Evolutionary conservation across 2,329 filamentous ascomycete genomes (phyloP).

Genomic region (Phyllosticta citrichinensis): DNA sequence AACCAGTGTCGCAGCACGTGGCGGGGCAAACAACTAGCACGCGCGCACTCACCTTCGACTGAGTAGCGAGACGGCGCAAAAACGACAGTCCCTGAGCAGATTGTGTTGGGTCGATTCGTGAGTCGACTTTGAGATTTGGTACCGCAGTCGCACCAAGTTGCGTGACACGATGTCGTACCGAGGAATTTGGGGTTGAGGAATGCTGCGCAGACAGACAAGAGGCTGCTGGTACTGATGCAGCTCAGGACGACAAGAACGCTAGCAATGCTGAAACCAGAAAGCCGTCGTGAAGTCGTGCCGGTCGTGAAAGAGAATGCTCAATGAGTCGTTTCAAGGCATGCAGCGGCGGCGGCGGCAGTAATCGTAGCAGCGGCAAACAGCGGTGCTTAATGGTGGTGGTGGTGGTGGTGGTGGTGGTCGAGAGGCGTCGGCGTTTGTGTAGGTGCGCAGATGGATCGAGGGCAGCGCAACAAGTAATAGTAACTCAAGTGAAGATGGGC

Average conservation of each 20-base stretch:
- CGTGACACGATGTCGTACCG: constrained; percentile 17
- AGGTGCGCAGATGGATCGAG: constrained; percentile 6
- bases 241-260: constrained; percentile 23
- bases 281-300: constrained; percentile 32
- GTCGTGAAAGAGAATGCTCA: constrained; percentile 28
- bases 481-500: constrained; percentile 5
- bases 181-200: constrained; percentile 13
- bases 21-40: constrained; percentile 20
- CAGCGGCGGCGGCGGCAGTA: constrained; percentile 4
- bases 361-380: not conserved
- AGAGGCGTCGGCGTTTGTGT: constrained; percentile 6
- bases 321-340: constrained; percentile 14
- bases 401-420: constrained; percentile 3
- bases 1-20: constrained; percentile 16
- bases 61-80: constrained; percentile 9
- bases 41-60: constrained; percentile 12
- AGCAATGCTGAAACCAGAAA: constrained; percentile 29
- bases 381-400: constrained; percentile 1
- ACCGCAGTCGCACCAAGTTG: constrained; percentile 14
- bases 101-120: constrained; percentile 11
- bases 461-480: constrained; percentile 3
- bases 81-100: constrained; percentile 6
- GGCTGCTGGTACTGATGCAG: constrained; percentile 9
- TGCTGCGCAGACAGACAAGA: constrained; percentile 11
- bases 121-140: constrained; percentile 13